A percentile compares a stretch with the other conserved stretches of the same genome.
Evolutionary conservation across 2,329 filamentous ascomycete species (phyloP).

Genomic region (Ophiostoma triangulosporum): DNA sequence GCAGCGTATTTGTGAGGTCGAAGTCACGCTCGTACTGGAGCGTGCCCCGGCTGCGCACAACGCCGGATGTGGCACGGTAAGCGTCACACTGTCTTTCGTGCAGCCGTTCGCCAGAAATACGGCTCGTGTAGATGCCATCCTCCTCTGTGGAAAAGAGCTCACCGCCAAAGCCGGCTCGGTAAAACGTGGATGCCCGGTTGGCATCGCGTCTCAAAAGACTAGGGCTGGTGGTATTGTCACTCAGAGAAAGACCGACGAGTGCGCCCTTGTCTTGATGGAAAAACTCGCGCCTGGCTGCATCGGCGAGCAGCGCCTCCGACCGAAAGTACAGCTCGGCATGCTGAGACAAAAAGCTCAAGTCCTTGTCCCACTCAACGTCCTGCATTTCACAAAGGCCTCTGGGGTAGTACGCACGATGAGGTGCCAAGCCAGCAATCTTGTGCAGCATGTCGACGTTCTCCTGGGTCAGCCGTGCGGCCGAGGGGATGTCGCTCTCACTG

Average conservation of each 20-base stretch:
- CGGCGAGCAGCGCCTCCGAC: conserved; percentile 24
- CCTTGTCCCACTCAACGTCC: conserved; percentile 26
- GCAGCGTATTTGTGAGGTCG: neutral
- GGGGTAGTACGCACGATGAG: conserved; percentile 32
- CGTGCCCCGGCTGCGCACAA: neutral
- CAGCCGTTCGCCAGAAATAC: neutral
- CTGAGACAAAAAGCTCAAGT: conserved; percentile 29
- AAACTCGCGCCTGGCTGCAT: neutral
- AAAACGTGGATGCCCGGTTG: neutral
- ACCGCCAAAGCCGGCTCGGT: neutral
- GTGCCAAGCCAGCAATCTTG: conserved; percentile 28
- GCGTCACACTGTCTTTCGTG: neutral
- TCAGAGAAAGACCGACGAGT: neutral
- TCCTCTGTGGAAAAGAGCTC: neutral
- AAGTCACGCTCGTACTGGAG: neutral
- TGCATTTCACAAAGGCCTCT: conserved; percentile 31
- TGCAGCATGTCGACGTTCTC: conserved; percentile 23
- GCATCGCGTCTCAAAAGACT: conserved; percentile 9
- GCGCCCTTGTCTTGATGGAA: neutral
- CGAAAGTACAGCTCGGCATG: conserved; percentile 26
- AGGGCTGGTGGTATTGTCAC: neutral
- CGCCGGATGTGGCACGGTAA: neutral
- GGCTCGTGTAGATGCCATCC: neutral
- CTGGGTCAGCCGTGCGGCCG: conserved; percentile 28
- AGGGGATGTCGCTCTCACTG: conserved; percentile 32